Evolutionary conservation across 2,329 filamentous ascomycete genomes (phyloP).

Genomic region (Sclerotinia spermophila): DNA sequence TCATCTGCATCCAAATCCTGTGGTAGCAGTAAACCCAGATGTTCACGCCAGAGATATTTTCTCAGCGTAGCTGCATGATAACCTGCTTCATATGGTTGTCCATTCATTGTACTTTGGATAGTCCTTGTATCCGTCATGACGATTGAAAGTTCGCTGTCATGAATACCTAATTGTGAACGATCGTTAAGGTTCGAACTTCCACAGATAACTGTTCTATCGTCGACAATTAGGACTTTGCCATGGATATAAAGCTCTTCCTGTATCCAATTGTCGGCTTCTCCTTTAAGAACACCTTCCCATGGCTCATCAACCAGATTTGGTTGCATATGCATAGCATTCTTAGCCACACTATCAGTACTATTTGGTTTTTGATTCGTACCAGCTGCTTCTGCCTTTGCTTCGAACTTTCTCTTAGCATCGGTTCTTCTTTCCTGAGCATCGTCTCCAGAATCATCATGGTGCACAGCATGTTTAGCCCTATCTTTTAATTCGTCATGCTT

Average conservation of each 20-base stretch:
- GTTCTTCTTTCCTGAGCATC: slow-evolving; percentile 41
- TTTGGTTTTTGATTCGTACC: slow-evolving; percentile 30
- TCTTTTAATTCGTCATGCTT: slow-evolving; percentile 48
- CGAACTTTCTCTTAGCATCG: slow-evolving; percentile 52
- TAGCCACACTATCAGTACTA: slow-evolving; percentile 54
- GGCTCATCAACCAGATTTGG: slow-evolving; percentile 61
- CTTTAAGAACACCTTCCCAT: slow-evolving; percentile 71
- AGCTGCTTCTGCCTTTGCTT: slow-evolving; percentile 43
- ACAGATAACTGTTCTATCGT: slow-evolving; percentile 81
- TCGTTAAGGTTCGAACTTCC: slow-evolving; percentile 92
- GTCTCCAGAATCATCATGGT: slow-evolving; percentile 36
- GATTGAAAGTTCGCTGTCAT: slow-evolving; percentile 87
- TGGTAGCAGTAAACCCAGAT: slow-evolving; percentile 74
- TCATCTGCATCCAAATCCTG: slow-evolving; percentile 65
- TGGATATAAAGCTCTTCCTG: slow-evolving; percentile 97
- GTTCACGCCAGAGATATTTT: slow-evolving; percentile 83
- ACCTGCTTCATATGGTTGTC: slow-evolving; percentile 71
- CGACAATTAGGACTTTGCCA: slow-evolving; percentile 82
- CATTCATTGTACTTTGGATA: slow-evolving; percentile 73
- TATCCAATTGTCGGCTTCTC: slow-evolving; percentile 83
- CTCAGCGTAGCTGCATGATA: slow-evolving; percentile 78
- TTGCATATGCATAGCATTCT: slow-evolving; percentile 76
- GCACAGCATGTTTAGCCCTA: slow-evolving; percentile 36
- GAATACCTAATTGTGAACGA: slow-evolving; percentile 78
- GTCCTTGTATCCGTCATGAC: slow-evolving; percentile 80